These are phyloP conservation scores for Parastagonospora avenae DNA, from an alignment of 2,329 filamentous ascomycete species.

Conservation along the genomic window DNA sequence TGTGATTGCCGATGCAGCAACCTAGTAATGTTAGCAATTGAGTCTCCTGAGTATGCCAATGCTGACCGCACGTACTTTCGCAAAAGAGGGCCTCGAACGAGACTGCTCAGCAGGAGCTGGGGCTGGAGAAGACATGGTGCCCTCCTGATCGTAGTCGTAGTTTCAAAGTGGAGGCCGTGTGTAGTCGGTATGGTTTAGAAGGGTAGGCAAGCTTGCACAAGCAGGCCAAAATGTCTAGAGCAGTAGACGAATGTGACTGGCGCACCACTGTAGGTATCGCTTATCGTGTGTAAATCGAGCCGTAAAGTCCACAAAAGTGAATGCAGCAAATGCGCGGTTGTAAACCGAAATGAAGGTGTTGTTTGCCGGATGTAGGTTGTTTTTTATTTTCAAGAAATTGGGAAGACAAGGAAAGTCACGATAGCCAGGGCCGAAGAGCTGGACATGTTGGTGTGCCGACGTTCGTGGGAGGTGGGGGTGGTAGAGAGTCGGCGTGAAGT, in stretches of 20 bases:
- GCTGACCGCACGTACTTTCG: slow-evolving; percentile 63
- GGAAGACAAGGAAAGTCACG: slow-evolving; percentile 59
- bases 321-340: slow-evolving; percentile 28
- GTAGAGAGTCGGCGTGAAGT: slow-evolving; percentile 15
- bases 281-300: neutral
- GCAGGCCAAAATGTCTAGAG: no score
- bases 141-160: neutral
- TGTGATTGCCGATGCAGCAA: slow-evolving; percentile 49
- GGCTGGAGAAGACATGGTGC: slow-evolving; percentile 39
- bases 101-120: slow-evolving; percentile 35
- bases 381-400: slow-evolving; percentile 48
- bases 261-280: neutral
- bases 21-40: slow-evolving; percentile 35
- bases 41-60: neutral
- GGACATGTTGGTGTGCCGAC: slow-evolving; percentile 58
- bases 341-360: slow-evolving; percentile 37
- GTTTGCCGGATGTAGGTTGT: slow-evolving; percentile 30
- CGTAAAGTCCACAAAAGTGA: slow-evolving; percentile 25
- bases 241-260: neutral
- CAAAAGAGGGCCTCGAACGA: slow-evolving; percentile 69
- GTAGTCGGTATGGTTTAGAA: neutral
- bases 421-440: slow-evolving; percentile 52
- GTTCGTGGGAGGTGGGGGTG: slow-evolving; percentile 39
- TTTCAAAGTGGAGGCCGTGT: neutral
- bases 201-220: neutral